These are phyloP conservation scores for Suillus spraguei DNA, from an alignment of 768 basidiomycete species.

Conservation along the genomic window DNA sequence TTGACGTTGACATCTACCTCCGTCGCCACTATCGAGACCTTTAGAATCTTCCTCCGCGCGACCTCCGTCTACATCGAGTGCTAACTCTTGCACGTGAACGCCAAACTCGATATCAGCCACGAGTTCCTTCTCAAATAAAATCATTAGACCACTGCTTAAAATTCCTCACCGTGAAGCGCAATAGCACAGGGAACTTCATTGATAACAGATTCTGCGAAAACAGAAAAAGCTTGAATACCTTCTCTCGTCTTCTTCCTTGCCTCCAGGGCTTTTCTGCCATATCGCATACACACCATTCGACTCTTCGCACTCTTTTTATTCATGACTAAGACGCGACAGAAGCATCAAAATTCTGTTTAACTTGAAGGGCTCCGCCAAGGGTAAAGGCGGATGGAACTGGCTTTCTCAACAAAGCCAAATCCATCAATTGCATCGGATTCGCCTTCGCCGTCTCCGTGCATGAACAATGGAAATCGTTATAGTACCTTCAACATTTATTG, in stretches of 20 bases:
- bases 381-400: slow-evolving; percentile 19
- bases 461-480: slow-evolving; percentile 27
- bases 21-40: slow-evolving; percentile 74
- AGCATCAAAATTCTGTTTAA: slow-evolving; percentile 69
- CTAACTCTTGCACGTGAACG: slow-evolving; percentile 47
- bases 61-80: slow-evolving; percentile 68
- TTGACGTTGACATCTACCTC: slow-evolving; percentile 51
- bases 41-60: slow-evolving; percentile 69
- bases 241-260: slow-evolving; percentile 45
- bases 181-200: slow-evolving; percentile 14
- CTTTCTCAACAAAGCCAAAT: slow-evolving; percentile 16
- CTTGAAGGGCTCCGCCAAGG: slow-evolving; percentile 56
- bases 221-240: slow-evolving; percentile 25
- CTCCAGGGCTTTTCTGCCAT: slow-evolving; percentile 65
- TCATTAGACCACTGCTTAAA: neutral
- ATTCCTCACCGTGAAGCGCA: slow-evolving; percentile 22
- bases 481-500: slow-evolving; percentile 51
- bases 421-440: slow-evolving; percentile 35
- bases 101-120: slow-evolving; percentile 77
- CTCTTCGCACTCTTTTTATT: slow-evolving; percentile 42
- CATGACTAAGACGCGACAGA: slow-evolving; percentile 47
- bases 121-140: slow-evolving; percentile 8
- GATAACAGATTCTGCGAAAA: slow-evolving; percentile 29
- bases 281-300: slow-evolving; percentile 52
- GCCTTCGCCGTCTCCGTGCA: slow-evolving; percentile 33